phyloP scores from a whole-genome alignment of 305 asterid genomes.

The Rubia occidens region DNA sequence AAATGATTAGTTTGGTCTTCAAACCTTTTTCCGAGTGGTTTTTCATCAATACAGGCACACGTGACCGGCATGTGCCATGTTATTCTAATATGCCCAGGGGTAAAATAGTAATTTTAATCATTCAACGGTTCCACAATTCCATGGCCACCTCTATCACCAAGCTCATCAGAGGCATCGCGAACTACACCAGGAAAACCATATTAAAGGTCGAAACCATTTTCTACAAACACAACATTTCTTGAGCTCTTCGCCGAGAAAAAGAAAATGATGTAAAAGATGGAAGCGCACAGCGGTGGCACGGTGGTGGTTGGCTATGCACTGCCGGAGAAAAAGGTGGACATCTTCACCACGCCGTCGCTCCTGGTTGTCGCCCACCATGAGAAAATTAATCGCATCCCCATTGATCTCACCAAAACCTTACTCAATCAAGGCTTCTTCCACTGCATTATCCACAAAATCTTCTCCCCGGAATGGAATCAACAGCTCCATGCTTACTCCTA shows the following conservation, averaged over 20 bases:
- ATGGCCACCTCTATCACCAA: too few species aligned
- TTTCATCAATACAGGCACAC: too few species aligned
- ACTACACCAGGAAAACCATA: too few species aligned
- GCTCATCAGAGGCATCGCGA: too few species aligned
- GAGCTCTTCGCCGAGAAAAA: not conserved
- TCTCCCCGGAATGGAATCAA: slow-evolving; percentile 38
- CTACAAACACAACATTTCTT: too few species aligned
- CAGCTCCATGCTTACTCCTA: slow-evolving; percentile 35
- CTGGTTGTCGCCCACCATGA: slow-evolving; percentile 35
- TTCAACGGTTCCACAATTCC: too few species aligned
- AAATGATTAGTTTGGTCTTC: too few species aligned
- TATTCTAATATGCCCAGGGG: too few species aligned
- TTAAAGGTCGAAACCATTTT: too few species aligned
- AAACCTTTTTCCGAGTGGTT: too few species aligned
- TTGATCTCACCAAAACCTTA: slow-evolving; percentile 46
- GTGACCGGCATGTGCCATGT: too few species aligned
- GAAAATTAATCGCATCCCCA: slow-evolving; percentile 49
- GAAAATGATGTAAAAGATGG: not conserved
- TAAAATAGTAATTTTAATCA: too few species aligned
- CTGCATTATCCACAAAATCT: slow-evolving; percentile 62
- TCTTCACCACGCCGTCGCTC: slow-evolving; percentile 58
- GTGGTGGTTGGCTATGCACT: slow-evolving; percentile 53
- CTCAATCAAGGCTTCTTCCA: slow-evolving; percentile 57
- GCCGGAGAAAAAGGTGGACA: slow-evolving; percentile 16
- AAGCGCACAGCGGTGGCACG: not conserved